A percentile compares a stretch with the other conserved stretches of the same genome.
Conservation (phyloP, 345 rosid genomes). For the Brassica carinata region DNA sequence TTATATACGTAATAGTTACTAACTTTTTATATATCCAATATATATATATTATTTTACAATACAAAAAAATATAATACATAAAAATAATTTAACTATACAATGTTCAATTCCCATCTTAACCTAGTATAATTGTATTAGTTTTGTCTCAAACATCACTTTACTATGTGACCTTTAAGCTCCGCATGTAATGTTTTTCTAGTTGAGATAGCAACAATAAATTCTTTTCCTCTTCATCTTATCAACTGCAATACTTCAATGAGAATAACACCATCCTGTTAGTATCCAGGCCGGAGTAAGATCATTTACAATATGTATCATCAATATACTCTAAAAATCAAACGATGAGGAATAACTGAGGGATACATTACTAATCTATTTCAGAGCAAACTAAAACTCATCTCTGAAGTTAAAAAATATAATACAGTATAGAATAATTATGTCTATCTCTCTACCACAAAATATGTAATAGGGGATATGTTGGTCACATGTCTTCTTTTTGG, state of each 20-base stretch:
- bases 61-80: too few species aligned
- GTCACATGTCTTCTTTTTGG: slow-evolving; percentile 33
- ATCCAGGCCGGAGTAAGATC: neutral
- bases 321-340: neutral
- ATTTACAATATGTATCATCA: neutral
- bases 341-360: neutral
- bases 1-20: too few species aligned
- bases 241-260: neutral
- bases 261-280: neutral
- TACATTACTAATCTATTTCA: neutral
- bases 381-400: neutral
- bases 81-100: too few species aligned
- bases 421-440: neutral
- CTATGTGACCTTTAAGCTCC: neutral
- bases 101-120: too few species aligned
- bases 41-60: too few species aligned
- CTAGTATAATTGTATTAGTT: neutral
- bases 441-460: slow-evolving; percentile 1
- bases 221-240: neutral
- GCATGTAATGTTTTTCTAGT: neutral
- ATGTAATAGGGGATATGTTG: slow-evolving; percentile 31
- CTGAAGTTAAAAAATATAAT: neutral
- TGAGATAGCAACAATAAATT: neutral
- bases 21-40: too few species aligned
- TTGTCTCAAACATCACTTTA: neutral